Evolutionary conservation across 257 asterid species (phyloP).

Genomic region (Avicennia marina): DNA sequence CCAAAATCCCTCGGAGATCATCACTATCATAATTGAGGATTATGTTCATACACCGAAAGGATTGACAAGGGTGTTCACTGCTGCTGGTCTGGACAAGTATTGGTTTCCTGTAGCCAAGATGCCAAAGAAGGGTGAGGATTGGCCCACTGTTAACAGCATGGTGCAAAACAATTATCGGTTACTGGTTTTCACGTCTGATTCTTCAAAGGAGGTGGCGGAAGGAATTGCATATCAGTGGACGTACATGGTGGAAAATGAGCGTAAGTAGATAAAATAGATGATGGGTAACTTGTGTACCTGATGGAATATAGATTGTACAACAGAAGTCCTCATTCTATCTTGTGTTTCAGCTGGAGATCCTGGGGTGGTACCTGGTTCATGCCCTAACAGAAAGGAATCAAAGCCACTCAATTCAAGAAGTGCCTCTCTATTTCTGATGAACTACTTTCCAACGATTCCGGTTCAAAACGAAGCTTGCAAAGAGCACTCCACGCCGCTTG

Average conservation of each 20-base stretch:
- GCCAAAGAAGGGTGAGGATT: slow-evolving; percentile 88
- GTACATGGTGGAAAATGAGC: slow-evolving; percentile 89
- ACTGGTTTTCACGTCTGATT: slow-evolving; percentile 91
- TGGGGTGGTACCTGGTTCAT: slow-evolving; percentile 70
- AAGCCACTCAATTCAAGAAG: slow-evolving; percentile 74
- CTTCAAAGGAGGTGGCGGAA: slow-evolving; percentile 82
- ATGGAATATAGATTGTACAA: slow-evolving; percentile 14
- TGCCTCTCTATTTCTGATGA: slow-evolving; percentile 72
- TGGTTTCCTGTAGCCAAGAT: slow-evolving; percentile 84
- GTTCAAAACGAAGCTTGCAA: slow-evolving; percentile 87
- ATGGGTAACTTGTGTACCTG: too few species aligned
- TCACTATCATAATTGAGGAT: slow-evolving; percentile 93
- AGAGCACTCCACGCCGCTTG: slow-evolving; percentile 76
- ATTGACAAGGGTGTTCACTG: slow-evolving; percentile 61
- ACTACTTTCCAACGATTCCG: slow-evolving; percentile 87
- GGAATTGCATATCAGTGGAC: slow-evolving; percentile 95
- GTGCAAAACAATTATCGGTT: slow-evolving; percentile 61
- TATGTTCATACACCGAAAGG: slow-evolving; percentile 88
- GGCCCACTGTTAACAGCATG: slow-evolving; percentile 81
- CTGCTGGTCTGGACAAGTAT: slow-evolving; percentile 87
- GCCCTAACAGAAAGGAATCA: slow-evolving; percentile 87
- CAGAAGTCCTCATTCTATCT: slow-evolving; percentile 19
- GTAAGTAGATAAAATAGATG: slow-evolving; percentile 40
- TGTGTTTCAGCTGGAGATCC: slow-evolving; percentile 87
- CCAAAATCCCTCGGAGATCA: slow-evolving; percentile 68